Percentiles rank a stretch among this genome's conserved stretches.
phyloP scores from a whole-genome alignment of 2,329 filamentous ascomycete genomes.

The Hypoxylon sp. region DNA sequence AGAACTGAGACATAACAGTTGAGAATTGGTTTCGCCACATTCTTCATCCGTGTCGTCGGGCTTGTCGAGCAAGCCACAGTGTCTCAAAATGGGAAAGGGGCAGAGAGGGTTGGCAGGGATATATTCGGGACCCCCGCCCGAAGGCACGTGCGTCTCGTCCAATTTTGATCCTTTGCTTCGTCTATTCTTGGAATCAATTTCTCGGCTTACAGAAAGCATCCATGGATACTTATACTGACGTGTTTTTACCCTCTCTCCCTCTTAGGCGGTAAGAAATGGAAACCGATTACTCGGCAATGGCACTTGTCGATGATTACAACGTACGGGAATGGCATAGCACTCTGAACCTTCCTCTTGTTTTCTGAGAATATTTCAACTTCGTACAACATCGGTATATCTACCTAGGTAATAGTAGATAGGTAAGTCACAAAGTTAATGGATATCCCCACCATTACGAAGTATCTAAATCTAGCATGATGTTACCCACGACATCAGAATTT shows the following conservation, averaged over 20 bases:
- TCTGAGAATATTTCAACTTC: neutral
- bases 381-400: neutral
- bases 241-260: neutral
- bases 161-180: conserved; percentile 12
- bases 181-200: conserved; percentile 22
- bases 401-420: neutral
- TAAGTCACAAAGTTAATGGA: neutral
- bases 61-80: conserved; percentile 18
- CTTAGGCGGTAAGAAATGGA: neutral
- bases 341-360: neutral
- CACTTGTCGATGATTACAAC: neutral
- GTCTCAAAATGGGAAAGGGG: conserved; percentile 12
- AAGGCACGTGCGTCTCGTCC: conserved; percentile 13
- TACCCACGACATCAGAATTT: neutral
- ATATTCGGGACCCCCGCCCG: conserved; percentile 9
- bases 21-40: conserved; percentile 15
- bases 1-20: conserved; percentile 1
- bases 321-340: too few relatives aligned
- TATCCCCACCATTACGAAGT: neutral
- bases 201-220: neutral
- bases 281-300: neutral
- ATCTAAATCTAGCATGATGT: conserved; percentile 1
- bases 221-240: too few relatives aligned
- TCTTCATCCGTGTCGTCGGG: neutral
- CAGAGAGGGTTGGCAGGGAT: neutral